A percentile compares a stretch with the other conserved stretches of the same genome.
Evolutionary conservation across 768 basidiomycete genomes (phyloP).

Genomic region (Leccinum subtestaceum): DNA sequence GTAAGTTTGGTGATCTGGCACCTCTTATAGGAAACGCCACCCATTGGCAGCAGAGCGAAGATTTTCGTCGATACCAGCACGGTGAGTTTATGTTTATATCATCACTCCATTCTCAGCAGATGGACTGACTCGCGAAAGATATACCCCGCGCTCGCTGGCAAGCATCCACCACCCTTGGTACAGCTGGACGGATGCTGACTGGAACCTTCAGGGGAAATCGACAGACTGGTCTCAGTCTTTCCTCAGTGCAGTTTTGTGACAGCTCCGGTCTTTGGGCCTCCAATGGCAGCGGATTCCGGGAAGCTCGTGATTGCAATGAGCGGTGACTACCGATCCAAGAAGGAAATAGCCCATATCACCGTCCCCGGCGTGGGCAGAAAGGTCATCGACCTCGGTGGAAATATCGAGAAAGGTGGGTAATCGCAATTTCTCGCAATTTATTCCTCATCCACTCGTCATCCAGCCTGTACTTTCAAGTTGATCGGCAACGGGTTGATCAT

Average conservation of each 20-base stretch:
- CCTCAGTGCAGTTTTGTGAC: constrained; percentile 65
- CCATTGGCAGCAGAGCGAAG: constrained; percentile 44
- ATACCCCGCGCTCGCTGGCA: constrained; percentile 53
- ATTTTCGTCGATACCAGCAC: constrained; percentile 65
- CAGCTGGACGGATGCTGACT: not conserved
- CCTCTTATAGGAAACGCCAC: constrained; percentile 36
- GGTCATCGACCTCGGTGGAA: constrained; percentile 77
- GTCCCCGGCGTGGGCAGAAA: constrained; percentile 79
- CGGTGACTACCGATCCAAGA: constrained; percentile 80
- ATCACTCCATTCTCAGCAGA: not conserved
- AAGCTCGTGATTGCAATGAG: constrained; percentile 74
- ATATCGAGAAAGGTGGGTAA: constrained; percentile 71
- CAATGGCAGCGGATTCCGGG: constrained; percentile 60
- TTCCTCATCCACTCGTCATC: not conserved
- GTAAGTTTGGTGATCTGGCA: not conserved
- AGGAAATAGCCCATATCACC: constrained; percentile 71
- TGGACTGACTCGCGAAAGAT: constrained; percentile 38
- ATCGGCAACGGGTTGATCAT: constrained; percentile 79
- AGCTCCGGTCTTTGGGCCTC: constrained; percentile 76
- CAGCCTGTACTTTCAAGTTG: constrained; percentile 71
- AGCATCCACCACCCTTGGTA: not conserved
- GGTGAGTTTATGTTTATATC: constrained; percentile 39
- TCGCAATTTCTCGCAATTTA: not conserved
- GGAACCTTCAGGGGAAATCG: constrained; percentile 56
- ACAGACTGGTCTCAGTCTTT: constrained; percentile 57